phyloP scores from a whole-genome alignment of 1,139 yeast species.

The Scheffersomyces cryptocercus region DNA sequence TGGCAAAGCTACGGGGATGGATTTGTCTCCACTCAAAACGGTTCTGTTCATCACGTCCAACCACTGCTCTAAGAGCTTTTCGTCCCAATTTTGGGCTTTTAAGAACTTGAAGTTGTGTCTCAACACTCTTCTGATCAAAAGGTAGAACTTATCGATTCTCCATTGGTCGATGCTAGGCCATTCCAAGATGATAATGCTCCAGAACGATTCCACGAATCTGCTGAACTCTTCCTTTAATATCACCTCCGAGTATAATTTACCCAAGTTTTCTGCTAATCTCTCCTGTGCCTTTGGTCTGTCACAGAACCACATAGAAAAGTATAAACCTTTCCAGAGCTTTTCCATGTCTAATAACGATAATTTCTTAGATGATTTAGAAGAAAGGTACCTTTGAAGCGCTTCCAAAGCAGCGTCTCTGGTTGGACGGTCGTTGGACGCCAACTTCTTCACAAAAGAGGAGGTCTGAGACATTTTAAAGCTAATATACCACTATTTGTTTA shows the following conservation, averaged over 20 bases:
- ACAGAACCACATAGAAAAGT: slow-evolving; percentile 93
- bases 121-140: slow-evolving; percentile 76
- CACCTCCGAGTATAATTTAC: slow-evolving; percentile 54
- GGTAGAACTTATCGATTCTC: slow-evolving; percentile 83
- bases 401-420: slow-evolving; percentile 77
- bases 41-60: slow-evolving; percentile 37
- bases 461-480: slow-evolving; percentile 8
- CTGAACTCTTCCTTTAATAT: slow-evolving; percentile 43
- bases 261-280: slow-evolving; percentile 72
- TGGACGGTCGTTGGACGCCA: slow-evolving; percentile 79
- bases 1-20: slow-evolving; percentile 74
- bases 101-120: slow-evolving; percentile 65
- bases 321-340: slow-evolving; percentile 92
- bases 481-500: too few relatives aligned
- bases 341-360: slow-evolving; percentile 56
- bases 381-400: slow-evolving; percentile 61
- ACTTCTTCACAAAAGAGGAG: slow-evolving; percentile 65
- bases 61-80: slow-evolving; percentile 47
- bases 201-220: slow-evolving; percentile 71
- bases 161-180: slow-evolving; percentile 86
- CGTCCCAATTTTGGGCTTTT: slow-evolving; percentile 57
- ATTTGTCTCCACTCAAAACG: slow-evolving; percentile 54
- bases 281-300: slow-evolving; percentile 94
- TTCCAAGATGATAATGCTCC: slow-evolving; percentile 77
- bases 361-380: slow-evolving; percentile 31